Percentiles rank a stretch among this genome's conserved stretches.
phyloP scores from a whole-genome alignment of 768 basidiomycete species.

The Lactarius trivialis region DNA sequence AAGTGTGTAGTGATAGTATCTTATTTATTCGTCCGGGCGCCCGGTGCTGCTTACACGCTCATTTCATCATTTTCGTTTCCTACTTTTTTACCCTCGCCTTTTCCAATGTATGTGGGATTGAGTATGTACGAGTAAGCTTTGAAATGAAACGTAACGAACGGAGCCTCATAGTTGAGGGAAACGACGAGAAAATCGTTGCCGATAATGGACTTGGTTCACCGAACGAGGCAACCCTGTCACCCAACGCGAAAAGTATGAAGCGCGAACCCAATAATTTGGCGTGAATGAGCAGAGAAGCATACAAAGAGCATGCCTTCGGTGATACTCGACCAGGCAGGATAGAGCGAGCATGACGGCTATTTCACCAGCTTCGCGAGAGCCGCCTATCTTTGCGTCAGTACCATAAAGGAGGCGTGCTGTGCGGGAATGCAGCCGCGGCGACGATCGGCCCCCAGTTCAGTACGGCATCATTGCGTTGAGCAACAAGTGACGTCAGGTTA shows the following conservation, averaged over 20 bases:
- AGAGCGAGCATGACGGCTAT: constrained; percentile 54
- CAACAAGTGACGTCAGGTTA: background rate
- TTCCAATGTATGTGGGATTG: background rate
- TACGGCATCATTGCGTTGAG: constrained; percentile 59
- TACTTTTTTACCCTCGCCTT: background rate
- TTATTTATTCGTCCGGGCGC: constrained; percentile 3
- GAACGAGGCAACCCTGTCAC: background rate
- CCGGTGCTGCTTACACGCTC: constrained; percentile 8
- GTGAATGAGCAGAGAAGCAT: background rate
- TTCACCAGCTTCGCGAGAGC: constrained; percentile 76
- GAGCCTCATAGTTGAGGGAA: background rate
- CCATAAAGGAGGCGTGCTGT: constrained; percentile 86
- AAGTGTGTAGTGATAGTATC: background rate
- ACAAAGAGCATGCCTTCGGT: constrained; percentile 64
- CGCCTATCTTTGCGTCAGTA: constrained; percentile 66
- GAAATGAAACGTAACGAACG: constrained; percentile 9
- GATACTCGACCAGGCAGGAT: constrained; percentile 78
- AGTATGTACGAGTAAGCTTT: constrained; percentile 8
- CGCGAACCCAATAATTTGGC: constrained; percentile 42
- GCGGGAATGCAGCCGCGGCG: constrained; percentile 62
- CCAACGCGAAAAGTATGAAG: constrained; percentile 34
- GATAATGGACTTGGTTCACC: background rate
- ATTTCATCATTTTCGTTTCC: background rate
- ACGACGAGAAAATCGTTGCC: background rate
- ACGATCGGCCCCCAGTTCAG: constrained; percentile 68